These are phyloP conservation scores for Populus ilicifolia DNA, from an alignment of 345 rosid genomes.

Conservation along the genomic window DNA sequence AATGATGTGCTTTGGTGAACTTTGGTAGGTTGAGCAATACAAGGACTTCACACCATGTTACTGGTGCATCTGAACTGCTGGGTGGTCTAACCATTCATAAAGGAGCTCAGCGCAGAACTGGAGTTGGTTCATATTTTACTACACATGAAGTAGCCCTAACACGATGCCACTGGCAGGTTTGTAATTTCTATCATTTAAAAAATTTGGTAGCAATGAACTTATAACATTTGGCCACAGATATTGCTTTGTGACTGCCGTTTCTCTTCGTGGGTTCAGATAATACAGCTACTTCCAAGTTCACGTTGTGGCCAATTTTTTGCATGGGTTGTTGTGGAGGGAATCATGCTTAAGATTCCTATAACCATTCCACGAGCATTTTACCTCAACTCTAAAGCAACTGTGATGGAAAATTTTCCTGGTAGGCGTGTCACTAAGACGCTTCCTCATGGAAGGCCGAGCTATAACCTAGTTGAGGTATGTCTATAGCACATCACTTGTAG, in stretches of 20 bases:
- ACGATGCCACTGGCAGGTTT: constrained; percentile 84
- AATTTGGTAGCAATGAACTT: constrained; percentile 12
- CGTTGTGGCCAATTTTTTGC: constrained; percentile 62
- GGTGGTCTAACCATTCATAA: constrained; percentile 34
- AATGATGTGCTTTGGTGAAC: constrained; percentile 2
- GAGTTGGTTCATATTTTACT: constrained; percentile 77
- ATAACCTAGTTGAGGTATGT: constrained; percentile 74
- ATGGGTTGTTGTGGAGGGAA: constrained; percentile 88
- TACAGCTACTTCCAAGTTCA: constrained; percentile 70
- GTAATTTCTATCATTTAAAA: constrained; percentile 5
- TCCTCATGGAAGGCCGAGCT: constrained; percentile 75
- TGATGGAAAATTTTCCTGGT: constrained; percentile 69
- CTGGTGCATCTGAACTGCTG: constrained; percentile 25
- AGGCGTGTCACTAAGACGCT: constrained; percentile 73
- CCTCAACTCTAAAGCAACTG: constrained; percentile 65
- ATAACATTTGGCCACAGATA: constrained; percentile 12
- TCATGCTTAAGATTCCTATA: constrained; percentile 87
- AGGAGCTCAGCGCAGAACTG: constrained; percentile 30
- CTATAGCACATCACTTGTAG: constrained; percentile 13
- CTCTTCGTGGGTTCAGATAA: constrained; percentile 50
- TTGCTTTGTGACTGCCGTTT: constrained; percentile 20
- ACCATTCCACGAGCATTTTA: constrained; percentile 73
- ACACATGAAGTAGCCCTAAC: constrained; percentile 75
- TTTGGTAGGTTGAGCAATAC: constrained; percentile 57
- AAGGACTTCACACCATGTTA: constrained; percentile 34